Evolutionary conservation across 139 green algal genomes (phyloP).

Genomic region (Penium margaritaceum): DNA sequence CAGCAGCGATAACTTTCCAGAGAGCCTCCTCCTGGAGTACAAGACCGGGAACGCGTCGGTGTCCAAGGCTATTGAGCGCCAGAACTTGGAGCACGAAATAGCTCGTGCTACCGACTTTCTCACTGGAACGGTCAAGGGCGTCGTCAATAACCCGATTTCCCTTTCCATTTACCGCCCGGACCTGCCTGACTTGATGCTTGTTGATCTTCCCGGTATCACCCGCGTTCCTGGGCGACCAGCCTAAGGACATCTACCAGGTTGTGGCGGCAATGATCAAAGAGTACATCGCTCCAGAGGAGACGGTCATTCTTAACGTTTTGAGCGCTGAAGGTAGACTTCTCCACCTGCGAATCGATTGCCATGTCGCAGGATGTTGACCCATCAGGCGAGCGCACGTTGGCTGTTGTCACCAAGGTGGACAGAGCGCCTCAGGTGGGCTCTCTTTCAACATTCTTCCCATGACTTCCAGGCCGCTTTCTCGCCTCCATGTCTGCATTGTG

Average conservation of each 20-base stretch:
- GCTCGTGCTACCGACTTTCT: background rate
- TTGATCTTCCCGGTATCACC: conserved; percentile 89
- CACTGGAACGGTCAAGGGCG: background rate
- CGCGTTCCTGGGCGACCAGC: conserved; percentile 85
- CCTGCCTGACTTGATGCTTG: conserved; percentile 73
- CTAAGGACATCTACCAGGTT: conserved; percentile 68
- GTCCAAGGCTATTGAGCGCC: background rate
- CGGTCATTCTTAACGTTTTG: conserved; percentile 34
- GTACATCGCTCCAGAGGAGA: conserved; percentile 44
- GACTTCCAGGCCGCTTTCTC: no score
- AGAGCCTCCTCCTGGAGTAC: no score
- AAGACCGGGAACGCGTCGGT: background rate
- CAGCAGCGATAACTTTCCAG: no score
- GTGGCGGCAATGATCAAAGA: conserved; percentile 39
- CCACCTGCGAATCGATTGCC: conserved; percentile 34
- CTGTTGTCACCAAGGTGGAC: conserved; percentile 35
- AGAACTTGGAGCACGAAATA: conserved; percentile 1
- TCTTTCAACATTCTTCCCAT: conserved; percentile 20
- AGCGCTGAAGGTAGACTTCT: conserved; percentile 30
- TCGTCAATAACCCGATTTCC: conserved; percentile 17
- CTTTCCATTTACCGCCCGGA: background rate
- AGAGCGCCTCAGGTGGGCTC: conserved; percentile 14
- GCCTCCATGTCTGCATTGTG: no score
- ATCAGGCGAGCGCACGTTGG: conserved; percentile 18
- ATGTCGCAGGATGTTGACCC: conserved; percentile 37